Evolutionary conservation across 2,329 filamentous ascomycete species (phyloP), one percentile per base, ranked within the genome.

Genomic region (Verticillium nubilum): DNA sequence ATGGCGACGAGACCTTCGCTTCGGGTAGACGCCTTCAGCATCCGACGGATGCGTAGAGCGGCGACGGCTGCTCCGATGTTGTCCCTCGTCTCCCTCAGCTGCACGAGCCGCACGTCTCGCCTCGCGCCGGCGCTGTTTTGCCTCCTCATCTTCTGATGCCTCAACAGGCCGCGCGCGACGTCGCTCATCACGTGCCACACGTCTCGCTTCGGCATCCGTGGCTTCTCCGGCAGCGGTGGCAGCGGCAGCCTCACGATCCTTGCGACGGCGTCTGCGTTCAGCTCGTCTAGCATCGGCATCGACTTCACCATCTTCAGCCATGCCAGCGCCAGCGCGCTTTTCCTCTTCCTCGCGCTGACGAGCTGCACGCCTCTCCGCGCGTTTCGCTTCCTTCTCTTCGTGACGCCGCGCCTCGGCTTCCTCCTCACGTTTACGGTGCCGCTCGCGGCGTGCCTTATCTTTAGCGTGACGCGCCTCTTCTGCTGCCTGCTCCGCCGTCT

Each of bases 351-450:
- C 80, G n/a, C 76, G 74, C 57, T 76, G 72, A 23, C 78, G 78
- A 50, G 76, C 76, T 1, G 77, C 77, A 27, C 79, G 78, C 12
- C 82, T 75, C 63, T 86, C 86, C 9, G 81, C 79, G 6, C 83
- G 79, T 42, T 84, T 79, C 2, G 80, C 80, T 57, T 86, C 83
- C 63, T 82, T 86, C 60, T 88, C 85, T 62, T 85, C 83, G 59
- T 79, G 76, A 60, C 76, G 75, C 61, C 79, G 77, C 29, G 78
- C 76, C 65, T 86, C 83, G 1, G 76, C 78, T n/a, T 83, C 82
- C 33, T 83, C 82, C 59, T 86, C 84, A 52, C 82, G 80, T 59
- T 75, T 80, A 56, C 79, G 78, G 37, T 80, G 82, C 47, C 80
- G 78, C 62, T 86, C 83, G 29, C 81, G 80, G 7, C 82, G 77